Evolutionary conservation across 805 yeast species (phyloP).

Genomic region (Yamadazyma endophytica): DNA sequence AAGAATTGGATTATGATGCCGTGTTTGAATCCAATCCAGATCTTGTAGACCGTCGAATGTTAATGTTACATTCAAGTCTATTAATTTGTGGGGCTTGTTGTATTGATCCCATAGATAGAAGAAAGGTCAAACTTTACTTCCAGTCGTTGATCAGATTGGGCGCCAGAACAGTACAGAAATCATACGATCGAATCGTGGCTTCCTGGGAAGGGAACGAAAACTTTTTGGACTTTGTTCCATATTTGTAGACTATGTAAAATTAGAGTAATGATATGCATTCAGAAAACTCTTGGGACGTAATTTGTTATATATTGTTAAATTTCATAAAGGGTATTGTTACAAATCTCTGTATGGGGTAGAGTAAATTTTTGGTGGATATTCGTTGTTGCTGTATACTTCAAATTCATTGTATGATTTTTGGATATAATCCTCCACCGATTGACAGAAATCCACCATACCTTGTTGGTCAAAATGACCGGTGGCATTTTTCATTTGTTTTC

Average conservation of each 20-base stretch:
- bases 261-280: no score
- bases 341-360: constrained; percentile 14
- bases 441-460: constrained; percentile 25
- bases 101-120: constrained; percentile 5
- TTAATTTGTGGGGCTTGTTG: constrained; percentile 13
- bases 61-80: constrained; percentile 14
- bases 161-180: constrained; percentile 11
- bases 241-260: no score
- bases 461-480: constrained; percentile 30
- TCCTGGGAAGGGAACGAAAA: constrained; percentile 9
- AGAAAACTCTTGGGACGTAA: no score
- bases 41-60: constrained; percentile 10
- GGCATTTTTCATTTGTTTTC: constrained; percentile 7
- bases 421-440: constrained; percentile 24
- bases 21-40: constrained; percentile 3
- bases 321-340: constrained; percentile 1
- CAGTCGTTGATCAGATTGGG: constrained; percentile 10
- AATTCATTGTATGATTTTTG: constrained; percentile 26
- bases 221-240: constrained; percentile 12
- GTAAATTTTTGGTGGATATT: constrained; percentile 14
- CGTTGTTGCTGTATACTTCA: constrained; percentile 19
- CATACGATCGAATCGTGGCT: constrained; percentile 6
- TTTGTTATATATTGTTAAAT: no score
- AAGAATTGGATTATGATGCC: constrained; percentile 6
- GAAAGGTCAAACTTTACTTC: constrained; percentile 12